Evolutionary conservation across 192 early-diverging fungal species (phyloP).

Genomic region (Linnemannia schmuckeri): DNA sequence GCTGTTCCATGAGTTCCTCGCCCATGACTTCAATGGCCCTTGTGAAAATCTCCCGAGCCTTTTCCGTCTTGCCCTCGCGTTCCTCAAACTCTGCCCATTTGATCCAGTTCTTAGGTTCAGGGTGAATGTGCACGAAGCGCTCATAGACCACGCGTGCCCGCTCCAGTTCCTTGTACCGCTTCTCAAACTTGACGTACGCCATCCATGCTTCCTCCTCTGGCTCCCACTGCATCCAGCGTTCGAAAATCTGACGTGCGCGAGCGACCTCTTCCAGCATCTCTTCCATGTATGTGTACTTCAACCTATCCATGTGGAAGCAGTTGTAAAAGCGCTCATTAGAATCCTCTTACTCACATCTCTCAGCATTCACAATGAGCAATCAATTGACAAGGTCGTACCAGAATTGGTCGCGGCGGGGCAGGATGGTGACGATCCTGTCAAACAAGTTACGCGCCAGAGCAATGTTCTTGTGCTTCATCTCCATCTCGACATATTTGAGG

Average conservation of each 20-base stretch:
- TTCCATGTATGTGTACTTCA: conserved; percentile 99
- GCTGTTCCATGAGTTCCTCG: conserved; percentile 93
- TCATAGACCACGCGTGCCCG: conserved; percentile 85
- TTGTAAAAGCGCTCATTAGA: neutral
- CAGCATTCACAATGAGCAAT: neutral
- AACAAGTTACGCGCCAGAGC: conserved; percentile 94
- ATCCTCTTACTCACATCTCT: too few relatives aligned
- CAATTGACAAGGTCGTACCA: conserved; percentile 59
- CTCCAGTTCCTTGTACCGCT: conserved; percentile 87
- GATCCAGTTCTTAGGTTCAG: conserved; percentile 95
- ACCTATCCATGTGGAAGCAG: conserved; percentile 59
- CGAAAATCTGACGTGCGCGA: conserved; percentile 93
- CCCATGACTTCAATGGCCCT: conserved; percentile 90
- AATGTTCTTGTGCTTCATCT: conserved; percentile 97
- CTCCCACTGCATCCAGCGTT: conserved; percentile 99
- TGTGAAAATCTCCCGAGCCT: conserved; percentile 88
- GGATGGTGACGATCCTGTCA: conserved; percentile 89
- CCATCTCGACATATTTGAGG: conserved; percentile 96
- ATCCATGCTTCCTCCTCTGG: conserved; percentile 93
- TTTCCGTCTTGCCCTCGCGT: conserved; percentile 77
- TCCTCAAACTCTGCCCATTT: conserved; percentile 98
- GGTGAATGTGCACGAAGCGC: conserved; percentile 90
- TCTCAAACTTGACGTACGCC: conserved; percentile 96
- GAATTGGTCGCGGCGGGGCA: conserved; percentile 89
- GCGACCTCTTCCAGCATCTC: conserved; percentile 93